Conservation (phyloP, 1,284 basidiomycete species). For the Ceratobasidium sp. region DNA sequence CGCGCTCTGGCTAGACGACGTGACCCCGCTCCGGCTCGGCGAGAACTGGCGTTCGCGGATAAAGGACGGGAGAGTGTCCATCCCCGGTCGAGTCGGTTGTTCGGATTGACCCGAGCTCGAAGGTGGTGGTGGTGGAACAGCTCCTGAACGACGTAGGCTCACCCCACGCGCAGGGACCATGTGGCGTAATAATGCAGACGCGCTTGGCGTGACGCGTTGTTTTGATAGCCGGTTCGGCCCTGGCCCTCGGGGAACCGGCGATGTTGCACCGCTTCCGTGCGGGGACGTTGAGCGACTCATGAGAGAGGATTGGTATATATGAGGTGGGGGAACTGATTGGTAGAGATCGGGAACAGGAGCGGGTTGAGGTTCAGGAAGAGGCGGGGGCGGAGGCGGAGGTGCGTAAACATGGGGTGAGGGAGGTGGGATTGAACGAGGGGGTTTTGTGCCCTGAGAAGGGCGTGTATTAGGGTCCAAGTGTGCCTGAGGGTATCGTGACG, state of each 20-base stretch:
- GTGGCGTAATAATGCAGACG: slow-evolving; percentile 13
- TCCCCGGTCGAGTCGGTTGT: slow-evolving; percentile 7
- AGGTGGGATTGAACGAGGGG: slow-evolving; percentile 4
- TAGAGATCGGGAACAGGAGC: slow-evolving; percentile 4
- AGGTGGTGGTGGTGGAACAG: background rate
- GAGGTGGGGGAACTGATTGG: background rate
- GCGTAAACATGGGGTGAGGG: slow-evolving; percentile 25
- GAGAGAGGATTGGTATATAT: background rate
- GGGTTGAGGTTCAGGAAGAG: background rate
- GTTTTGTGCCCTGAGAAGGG: background rate
- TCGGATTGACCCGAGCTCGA: background rate
- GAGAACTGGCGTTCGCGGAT: slow-evolving; percentile 36
- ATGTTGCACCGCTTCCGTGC: background rate
- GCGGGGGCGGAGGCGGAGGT: slow-evolving; percentile 21
- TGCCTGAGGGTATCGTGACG: background rate
- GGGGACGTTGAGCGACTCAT: slow-evolving; percentile 9
- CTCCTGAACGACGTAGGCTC: slow-evolving; percentile 10
- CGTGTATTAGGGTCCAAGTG: background rate
- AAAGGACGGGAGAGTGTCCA: slow-evolving; percentile 27
- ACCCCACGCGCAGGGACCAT: slow-evolving; percentile 27
- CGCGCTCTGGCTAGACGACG: slow-evolving; percentile 22
- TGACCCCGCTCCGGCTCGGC: background rate
- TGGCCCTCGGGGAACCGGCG: background rate
- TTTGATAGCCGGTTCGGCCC: slow-evolving; percentile 20
- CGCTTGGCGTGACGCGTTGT: slow-evolving; percentile 15